Conservation (phyloP, 2,329 filamentous ascomycete genomes). For the Aspergillus ustus region DNA sequence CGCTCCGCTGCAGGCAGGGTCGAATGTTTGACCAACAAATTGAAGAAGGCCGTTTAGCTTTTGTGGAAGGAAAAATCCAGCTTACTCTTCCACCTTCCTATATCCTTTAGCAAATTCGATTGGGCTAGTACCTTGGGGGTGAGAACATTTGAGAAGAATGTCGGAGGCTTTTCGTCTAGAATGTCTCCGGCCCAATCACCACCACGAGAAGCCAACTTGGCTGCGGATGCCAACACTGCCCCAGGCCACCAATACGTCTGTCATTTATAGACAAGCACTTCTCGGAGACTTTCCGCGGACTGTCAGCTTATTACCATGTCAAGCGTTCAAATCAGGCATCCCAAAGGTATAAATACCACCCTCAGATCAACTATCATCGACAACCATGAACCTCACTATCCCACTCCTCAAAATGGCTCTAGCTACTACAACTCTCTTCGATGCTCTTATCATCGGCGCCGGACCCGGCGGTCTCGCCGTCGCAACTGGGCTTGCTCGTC, state of each 20-base stretch:
- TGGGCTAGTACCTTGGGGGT: background rate
- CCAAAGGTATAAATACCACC: background rate
- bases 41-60: no score
- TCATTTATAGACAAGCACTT: background rate
- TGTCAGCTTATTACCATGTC: background rate
- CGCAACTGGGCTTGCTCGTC: constrained; percentile 58
- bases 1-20: no score
- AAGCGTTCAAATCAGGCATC: background rate
- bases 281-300: background rate
- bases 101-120: background rate
- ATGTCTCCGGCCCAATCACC: constrained; percentile 2
- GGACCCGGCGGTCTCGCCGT: constrained; percentile 56
- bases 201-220: background rate
- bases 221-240: no score
- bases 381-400: background rate
- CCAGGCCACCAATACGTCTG: background rate
- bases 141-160: background rate
- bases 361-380: background rate
- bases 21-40: no score
- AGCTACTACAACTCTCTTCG: constrained; percentile 37
- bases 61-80: no score
- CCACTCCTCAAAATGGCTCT: background rate
- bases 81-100: background rate
- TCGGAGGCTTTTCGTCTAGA: background rate
- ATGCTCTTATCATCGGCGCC: constrained; percentile 58